Base-by-base conservation (phyloP, 257 asterid species). In the Cordia subcordata region DNA sequence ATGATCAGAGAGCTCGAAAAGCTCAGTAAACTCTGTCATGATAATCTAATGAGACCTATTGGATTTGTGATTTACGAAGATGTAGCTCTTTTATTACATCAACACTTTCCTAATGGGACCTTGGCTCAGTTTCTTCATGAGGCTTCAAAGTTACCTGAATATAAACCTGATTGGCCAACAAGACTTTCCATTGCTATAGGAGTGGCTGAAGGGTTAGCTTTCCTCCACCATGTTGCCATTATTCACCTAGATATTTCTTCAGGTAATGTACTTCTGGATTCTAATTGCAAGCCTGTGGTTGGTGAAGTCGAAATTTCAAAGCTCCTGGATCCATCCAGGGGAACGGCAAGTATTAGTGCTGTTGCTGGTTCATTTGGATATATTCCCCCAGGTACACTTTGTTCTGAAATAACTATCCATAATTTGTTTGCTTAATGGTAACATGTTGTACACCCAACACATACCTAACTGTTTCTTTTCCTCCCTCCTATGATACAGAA, bases 331-430 rank as follows among this genome's bases (percentile, higher is more conserved):
- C 97, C 96, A 6, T 89, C 90, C 19, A 70, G 97, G 72, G 99
- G 99, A 47, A 85, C 97, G 0, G 99, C 95, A 13, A 93, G 99
- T 52, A 89, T 93, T 75, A 93, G 97, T 39, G 97, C 99, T 11
- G 96, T 93, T 62, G 99, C 99, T 20, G 99, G 99, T 47, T 93
- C 97, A 13, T 93, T 93, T 53, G 99, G 99, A 62, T 93, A 93
- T 66, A 93, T 93, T 68, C 99, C 99, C 49, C 99, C 99, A 71
- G 99, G 99, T 93, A 82, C 53, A 23, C 18, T 50, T 8, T 39
- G 47, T 42, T 42, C 10, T 42, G 14, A 42, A 42, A 42, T 42
- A 42, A 42, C 15, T 10, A 42, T 8, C 10, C 8, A 42, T 42
- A 8, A 14, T 42, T 42, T 42, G 2, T 10, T 42, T 42, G 47